phyloP scores from a whole-genome alignment of 805 yeast genomes.

The Candida corydali region DNA sequence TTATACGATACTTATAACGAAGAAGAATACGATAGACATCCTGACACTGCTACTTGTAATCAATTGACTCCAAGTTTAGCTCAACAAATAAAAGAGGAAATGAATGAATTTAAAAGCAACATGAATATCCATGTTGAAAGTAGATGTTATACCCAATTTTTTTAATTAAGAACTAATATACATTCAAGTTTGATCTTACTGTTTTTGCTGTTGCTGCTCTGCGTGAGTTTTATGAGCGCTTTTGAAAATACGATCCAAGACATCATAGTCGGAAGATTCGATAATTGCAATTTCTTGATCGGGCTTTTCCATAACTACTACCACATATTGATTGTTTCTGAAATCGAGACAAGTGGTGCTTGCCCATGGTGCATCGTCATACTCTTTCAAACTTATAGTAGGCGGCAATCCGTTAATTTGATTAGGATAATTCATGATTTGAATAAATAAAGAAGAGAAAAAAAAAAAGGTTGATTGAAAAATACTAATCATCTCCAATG shows the following conservation, averaged over 20 bases:
- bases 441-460: background rate
- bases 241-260: conserved; percentile 40
- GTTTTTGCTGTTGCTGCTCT: background rate
- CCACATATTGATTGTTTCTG: conserved; percentile 31
- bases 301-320: conserved; percentile 44
- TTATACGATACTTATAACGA: conserved; percentile 81
- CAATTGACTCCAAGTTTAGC: conserved; percentile 85
- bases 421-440: conserved; percentile 31
- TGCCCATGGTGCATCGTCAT: conserved; percentile 54
- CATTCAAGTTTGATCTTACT: background rate
- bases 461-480: conserved; percentile 2
- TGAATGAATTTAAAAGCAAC: conserved; percentile 69
- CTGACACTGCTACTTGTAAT: conserved; percentile 90
- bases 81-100: conserved; percentile 78
- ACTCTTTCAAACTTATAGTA: conserved; percentile 39
- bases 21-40: conserved; percentile 86
- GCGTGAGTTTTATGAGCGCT: conserved; percentile 39
- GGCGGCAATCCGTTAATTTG: conserved; percentile 46
- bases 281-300: conserved; percentile 41
- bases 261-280: conserved; percentile 30
- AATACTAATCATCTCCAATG: background rate
- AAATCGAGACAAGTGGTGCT: conserved; percentile 45
- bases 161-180: conserved; percentile 31
- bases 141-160: conserved; percentile 78
- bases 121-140: conserved; percentile 85